Percentiles rank a stretch among this genome's conserved stretches.
Evolutionary conservation across 352 stramenopile genomes (phyloP).

Genomic region (Pythium phragmitis): DNA sequence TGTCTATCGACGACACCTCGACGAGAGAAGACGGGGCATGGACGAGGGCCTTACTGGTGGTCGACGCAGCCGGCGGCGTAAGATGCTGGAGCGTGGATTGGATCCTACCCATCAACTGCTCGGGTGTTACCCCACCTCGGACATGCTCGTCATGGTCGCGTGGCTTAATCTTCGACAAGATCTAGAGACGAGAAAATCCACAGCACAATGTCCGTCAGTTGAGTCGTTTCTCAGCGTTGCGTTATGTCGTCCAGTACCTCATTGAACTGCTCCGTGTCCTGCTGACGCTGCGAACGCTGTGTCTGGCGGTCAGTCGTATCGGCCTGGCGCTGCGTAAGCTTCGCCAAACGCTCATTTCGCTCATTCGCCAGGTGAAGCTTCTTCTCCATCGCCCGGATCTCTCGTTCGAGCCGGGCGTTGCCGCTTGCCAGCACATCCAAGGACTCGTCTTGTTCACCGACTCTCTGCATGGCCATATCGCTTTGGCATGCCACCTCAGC

Average conservation of each 20-base stretch:
- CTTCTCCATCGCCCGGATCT: slow-evolving; percentile 34
- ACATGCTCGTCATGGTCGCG: not conserved
- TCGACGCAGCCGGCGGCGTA: not conserved
- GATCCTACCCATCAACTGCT: slow-evolving; percentile 21
- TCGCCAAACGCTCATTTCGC: slow-evolving; percentile 31
- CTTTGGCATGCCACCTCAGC: slow-evolving; percentile 25
- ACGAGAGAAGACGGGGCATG: slow-evolving; percentile 1
- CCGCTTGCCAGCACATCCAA: slow-evolving; percentile 27
- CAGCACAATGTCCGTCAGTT: not conserved
- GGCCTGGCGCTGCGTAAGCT: slow-evolving; percentile 29
- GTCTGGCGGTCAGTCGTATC: slow-evolving; percentile 12
- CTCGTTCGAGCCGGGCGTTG: slow-evolving; percentile 29
- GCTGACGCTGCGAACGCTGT: slow-evolving; percentile 10
- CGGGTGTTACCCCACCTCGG: not conserved
- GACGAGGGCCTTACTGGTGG: not conserved
- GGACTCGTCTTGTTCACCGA: slow-evolving; percentile 21
- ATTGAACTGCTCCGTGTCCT: slow-evolving; percentile 25
- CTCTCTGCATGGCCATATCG: slow-evolving; percentile 17
- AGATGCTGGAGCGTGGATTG: slow-evolving; percentile 22
- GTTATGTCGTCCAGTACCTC: slow-evolving; percentile 16
- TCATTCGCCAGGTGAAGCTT: slow-evolving; percentile 26
- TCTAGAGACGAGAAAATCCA: not conserved
- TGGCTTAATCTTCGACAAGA: slow-evolving; percentile 9
- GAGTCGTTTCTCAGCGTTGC: too few species aligned
- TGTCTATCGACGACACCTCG: not conserved